Conservation (phyloP, 495 filamentous ascomycete genomes). For the Neurospora africana region DNA sequence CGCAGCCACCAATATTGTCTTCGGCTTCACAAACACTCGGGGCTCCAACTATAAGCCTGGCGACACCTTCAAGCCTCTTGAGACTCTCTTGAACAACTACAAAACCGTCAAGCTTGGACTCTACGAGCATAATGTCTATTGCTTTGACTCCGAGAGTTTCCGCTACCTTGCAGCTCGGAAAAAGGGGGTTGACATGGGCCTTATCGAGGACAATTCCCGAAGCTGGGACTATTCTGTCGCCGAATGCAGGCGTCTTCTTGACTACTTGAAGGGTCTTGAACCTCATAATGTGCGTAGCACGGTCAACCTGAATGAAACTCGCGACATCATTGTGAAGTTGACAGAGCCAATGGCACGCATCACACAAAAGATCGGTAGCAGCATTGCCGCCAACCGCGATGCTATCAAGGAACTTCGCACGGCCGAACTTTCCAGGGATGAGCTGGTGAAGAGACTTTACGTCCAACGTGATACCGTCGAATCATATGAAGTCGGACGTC, state of each 20-base stretch:
- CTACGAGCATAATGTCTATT: constrained; percentile 21
- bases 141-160: constrained; percentile 39
- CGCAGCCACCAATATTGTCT: constrained; percentile 30
- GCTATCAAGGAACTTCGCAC: constrained; percentile 11
- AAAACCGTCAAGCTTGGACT: constrained; percentile 16
- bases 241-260: constrained; percentile 22
- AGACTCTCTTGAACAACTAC: constrained; percentile 18
- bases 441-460: constrained; percentile 15
- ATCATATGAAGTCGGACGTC: constrained; percentile 2
- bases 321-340: constrained; percentile 23
- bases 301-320: constrained; percentile 28
- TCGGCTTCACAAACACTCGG: constrained; percentile 37
- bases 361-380: constrained; percentile 22
- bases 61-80: constrained; percentile 28
- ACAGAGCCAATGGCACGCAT: constrained; percentile 30
- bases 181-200: constrained; percentile 17
- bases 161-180: constrained; percentile 33
- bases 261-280: constrained; percentile 12
- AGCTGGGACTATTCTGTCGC: constrained; percentile 29
- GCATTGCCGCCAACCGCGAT: constrained; percentile 21
- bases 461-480: constrained; percentile 8
- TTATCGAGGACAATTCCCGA: constrained; percentile 22
- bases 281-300: constrained; percentile 30
- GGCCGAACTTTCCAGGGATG: constrained; percentile 10
- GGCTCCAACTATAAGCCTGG: constrained; percentile 32